Evolutionary conservation across 768 basidiomycete species (phyloP), one percentile per base, ranked within the genome.

Genomic region (Termitomyces sp.): DNA sequence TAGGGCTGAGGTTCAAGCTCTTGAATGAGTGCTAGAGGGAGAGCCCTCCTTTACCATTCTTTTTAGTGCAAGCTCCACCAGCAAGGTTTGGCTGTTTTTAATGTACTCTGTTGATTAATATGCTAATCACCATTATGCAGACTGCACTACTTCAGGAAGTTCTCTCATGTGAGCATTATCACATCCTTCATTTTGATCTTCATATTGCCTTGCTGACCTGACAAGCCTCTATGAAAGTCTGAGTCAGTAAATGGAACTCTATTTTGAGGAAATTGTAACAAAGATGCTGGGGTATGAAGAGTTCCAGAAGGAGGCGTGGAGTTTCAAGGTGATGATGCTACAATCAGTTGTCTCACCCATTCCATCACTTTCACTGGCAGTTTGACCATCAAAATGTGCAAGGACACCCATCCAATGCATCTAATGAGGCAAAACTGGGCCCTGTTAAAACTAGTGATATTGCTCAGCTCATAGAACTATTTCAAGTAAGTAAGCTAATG

Each of bases 171-270:
- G 79, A 85, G 10, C 75, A 75, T 50, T 93, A 88, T 66, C 89
- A 91, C 72, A 89, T 93, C 54, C 79, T 93, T 48, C 88, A 91
- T 66, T 90, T 93, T 62, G 91, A 93, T 69, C 77, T 94, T 42
- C 84, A 90, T 5, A 91, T 93, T 49, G 83, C 91, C 3, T 93
- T 65, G 89, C 90, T 3, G 91, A 93, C 66, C 76, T 93, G 12
- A 73, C 82, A 1, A 92, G 91, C 64, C 75, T 93, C 34, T 93
- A 93, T 65, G 79, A 76, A 69, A 87, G 89, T 54, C 77, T 94
- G 12, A 88, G 87, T 62, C 82, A 83, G 43, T 90, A 91, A 68
- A 89, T 93, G 85, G 89, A 92, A 62, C 82, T 82, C 33, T 93
- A 87, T 66, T 93, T 92, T 58, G 84, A 85, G 63, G 79, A 78